These are phyloP conservation scores for Cyberlindnera sargentensis DNA, from an alignment of 805 yeast genomes.

Conservation along the genomic window DNA sequence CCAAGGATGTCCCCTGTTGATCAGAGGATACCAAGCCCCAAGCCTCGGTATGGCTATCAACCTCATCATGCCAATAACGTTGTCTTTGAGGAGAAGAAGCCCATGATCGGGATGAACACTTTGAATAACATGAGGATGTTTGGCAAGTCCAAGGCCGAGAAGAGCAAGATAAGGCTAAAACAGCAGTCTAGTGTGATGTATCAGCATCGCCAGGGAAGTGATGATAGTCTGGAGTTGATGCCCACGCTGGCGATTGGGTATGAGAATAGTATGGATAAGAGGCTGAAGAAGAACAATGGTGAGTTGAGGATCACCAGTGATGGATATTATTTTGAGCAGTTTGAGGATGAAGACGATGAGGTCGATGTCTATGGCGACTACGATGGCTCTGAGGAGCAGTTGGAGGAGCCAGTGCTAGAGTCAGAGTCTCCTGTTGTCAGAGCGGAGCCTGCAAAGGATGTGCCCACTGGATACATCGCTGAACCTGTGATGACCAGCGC, in stretches of 20 bases:
- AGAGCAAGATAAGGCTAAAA: neutral
- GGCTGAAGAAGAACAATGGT: slow-evolving; percentile 11
- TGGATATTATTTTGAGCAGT: slow-evolving; percentile 17
- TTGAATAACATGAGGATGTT: neutral
- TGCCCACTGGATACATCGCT: neutral
- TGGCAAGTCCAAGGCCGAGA: neutral
- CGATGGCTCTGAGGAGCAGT: too few species aligned
- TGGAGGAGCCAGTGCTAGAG: too few species aligned
- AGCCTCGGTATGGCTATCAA: slow-evolving; percentile 1
- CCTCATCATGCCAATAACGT: slow-evolving; percentile 10
- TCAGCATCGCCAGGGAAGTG: slow-evolving; percentile 12
- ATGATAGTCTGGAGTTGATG: slow-evolving; percentile 19
- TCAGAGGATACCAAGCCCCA: too few species aligned
- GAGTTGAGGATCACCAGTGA: slow-evolving; percentile 21
- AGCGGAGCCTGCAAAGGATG: too few species aligned
- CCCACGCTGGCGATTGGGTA: slow-evolving; percentile 24
- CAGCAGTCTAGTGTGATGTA: slow-evolving; percentile 3
- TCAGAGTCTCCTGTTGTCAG: too few species aligned
- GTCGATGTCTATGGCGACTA: too few species aligned
- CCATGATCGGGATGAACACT: neutral
- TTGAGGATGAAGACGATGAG: slow-evolving; percentile 1
- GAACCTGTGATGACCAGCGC: neutral
- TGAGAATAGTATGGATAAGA: slow-evolving; percentile 18
- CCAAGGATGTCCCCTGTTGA: too few species aligned
- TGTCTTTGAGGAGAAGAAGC: slow-evolving; percentile 8